phyloP scores from a whole-genome alignment of 306 rosid genomes.

The Calophaca sinica region DNA sequence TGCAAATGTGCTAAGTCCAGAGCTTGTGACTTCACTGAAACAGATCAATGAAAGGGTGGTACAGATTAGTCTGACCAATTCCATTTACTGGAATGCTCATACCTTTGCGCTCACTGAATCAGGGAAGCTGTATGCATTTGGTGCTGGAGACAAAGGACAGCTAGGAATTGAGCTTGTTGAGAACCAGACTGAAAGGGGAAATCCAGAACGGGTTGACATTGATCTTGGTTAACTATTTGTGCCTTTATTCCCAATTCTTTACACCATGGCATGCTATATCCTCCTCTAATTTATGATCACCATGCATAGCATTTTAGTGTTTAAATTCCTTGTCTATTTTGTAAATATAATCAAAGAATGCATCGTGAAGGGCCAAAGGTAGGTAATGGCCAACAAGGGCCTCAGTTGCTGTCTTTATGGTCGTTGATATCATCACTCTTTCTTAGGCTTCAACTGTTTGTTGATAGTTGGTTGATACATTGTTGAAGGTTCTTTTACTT shows the following conservation, averaged over 20 bases:
- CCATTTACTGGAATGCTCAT: slow-evolving; percentile 93
- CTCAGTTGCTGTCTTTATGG: slow-evolving; percentile 48
- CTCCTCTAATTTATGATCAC: slow-evolving; percentile 56
- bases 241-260: slow-evolving; percentile 43
- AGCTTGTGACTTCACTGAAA: slow-evolving; percentile 79
- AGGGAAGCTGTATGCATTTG: slow-evolving; percentile 91
- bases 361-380: slow-evolving; percentile 54
- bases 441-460: slow-evolving; percentile 60
- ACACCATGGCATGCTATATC: slow-evolving; percentile 25
- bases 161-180: slow-evolving; percentile 78
- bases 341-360: slow-evolving; percentile 67
- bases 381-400: slow-evolving; percentile 57
- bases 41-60: slow-evolving; percentile 78
- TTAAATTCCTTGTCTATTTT: slow-evolving; percentile 57
- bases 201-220: slow-evolving; percentile 76
- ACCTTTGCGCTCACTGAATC: slow-evolving; percentile 93
- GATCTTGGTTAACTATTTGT: slow-evolving; percentile 68
- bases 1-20: slow-evolving; percentile 71
- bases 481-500: slow-evolving; percentile 54
- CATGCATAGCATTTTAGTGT: slow-evolving; percentile 64
- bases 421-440: slow-evolving; percentile 51
- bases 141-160: slow-evolving; percentile 95
- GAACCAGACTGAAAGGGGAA: slow-evolving; percentile 80
- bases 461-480: slow-evolving; percentile 62
- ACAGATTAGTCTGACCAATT: slow-evolving; percentile 90